These are phyloP conservation scores for Mrakia blollopis DNA, from an alignment of 768 basidiomycete species.

Conservation along the genomic window DNA sequence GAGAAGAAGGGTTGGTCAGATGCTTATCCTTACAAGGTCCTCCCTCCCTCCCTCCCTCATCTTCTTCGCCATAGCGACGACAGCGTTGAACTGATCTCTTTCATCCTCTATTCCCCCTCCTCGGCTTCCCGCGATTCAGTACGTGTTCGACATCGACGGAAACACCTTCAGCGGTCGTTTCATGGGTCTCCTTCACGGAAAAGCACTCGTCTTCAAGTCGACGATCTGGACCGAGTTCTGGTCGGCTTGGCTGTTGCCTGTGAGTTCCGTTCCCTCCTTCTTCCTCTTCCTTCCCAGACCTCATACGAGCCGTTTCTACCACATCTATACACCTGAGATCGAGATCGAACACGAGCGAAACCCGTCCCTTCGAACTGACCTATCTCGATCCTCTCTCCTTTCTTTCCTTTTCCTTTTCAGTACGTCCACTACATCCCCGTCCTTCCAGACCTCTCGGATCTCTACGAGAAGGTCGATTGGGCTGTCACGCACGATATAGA, in stretches of 20 bases:
- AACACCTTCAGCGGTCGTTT: conserved; percentile 12
- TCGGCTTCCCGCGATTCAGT: background rate
- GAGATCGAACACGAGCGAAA: no score
- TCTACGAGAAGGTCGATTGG: conserved; percentile 23
- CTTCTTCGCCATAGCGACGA: background rate
- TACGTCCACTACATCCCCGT: conserved; percentile 21
- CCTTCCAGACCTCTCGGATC: conserved; percentile 9
- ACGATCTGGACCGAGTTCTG: conserved; percentile 20
- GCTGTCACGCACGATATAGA: conserved; percentile 12
- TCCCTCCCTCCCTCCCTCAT: background rate
- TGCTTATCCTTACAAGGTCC: conserved; percentile 16
- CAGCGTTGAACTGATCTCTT: background rate
- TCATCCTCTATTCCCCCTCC: background rate
- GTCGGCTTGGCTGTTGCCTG: background rate
- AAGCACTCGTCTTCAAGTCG: conserved; percentile 8
- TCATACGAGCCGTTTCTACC: no score
- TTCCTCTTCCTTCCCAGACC: no score
- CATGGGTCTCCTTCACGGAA: conserved; percentile 12
- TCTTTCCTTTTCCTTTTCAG: background rate
- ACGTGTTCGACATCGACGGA: conserved; percentile 15
- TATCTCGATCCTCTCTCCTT: background rate
- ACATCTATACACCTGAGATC: no score
- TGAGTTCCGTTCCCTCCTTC: no score
- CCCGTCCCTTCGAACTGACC: background rate
- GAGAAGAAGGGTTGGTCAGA: conserved; percentile 7